Evolutionary conservation across 805 yeast genomes (phyloP).

Genomic region (Saccharomyces eubayanus): DNA sequence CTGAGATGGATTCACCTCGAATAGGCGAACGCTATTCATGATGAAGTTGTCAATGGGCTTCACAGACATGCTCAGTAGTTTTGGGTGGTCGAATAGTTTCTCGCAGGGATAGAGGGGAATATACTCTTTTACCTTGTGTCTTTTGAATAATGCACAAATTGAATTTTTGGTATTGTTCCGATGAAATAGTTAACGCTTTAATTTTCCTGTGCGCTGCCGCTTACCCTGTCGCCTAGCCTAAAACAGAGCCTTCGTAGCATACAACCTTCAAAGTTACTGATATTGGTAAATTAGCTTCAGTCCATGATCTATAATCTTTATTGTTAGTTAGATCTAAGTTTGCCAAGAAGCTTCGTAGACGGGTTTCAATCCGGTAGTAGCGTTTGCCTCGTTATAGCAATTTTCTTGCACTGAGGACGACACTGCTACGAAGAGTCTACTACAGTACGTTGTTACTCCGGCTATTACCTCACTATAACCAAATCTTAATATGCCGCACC

Average conservation of each 20-base stretch:
- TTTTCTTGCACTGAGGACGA: too few species aligned
- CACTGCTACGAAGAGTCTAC: too few species aligned
- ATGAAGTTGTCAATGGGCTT: constrained; percentile 37
- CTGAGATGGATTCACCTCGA: constrained; percentile 37
- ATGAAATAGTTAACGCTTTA: not conserved
- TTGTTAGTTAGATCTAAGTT: too few species aligned
- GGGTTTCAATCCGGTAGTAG: too few species aligned
- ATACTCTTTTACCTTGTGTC: not conserved
- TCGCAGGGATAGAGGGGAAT: too few species aligned
- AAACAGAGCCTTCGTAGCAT: not conserved
- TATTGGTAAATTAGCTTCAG: not conserved
- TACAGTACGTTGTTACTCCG: too few species aligned
- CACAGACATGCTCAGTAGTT: constrained; percentile 11
- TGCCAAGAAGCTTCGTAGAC: too few species aligned
- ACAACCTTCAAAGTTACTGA: not conserved
- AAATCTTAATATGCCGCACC: too few species aligned
- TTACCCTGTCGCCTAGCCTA: not conserved
- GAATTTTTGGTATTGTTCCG: not conserved
- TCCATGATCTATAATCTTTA: too few species aligned
- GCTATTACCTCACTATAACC: too few species aligned
- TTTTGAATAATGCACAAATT: not conserved
- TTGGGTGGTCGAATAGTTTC: not conserved
- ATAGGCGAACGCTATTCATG: constrained; percentile 34
- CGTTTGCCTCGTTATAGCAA: too few species aligned
- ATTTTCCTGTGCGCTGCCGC: not conserved